phyloP scores from a whole-genome alignment of 495 filamentous ascomycete species.

The Umbilicaria muhlenbergii region DNA sequence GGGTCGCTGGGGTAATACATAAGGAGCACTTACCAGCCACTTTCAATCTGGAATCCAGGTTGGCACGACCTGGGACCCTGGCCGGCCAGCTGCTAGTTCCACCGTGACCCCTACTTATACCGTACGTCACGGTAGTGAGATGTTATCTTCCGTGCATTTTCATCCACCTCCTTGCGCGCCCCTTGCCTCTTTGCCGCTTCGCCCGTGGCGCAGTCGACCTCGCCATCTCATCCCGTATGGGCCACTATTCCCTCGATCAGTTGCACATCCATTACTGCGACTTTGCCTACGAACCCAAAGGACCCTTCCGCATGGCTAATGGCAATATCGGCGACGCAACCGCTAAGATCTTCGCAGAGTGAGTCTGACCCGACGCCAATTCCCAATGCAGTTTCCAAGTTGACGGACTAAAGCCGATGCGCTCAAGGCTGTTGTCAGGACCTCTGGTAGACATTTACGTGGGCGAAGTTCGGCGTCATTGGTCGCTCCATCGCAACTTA shows the following conservation, averaged over 20 bases:
- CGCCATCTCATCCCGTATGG: neutral
- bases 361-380: conserved; percentile 9
- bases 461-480: conserved; percentile 22
- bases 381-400: neutral
- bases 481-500: conserved; percentile 30
- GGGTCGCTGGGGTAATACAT: too few species aligned
- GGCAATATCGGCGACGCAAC: conserved; percentile 21
- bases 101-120: too few species aligned
- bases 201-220: too few species aligned
- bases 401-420: conserved; percentile 4
- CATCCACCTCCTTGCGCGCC: too few species aligned
- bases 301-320: conserved; percentile 22
- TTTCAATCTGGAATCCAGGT: too few species aligned
- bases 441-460: conserved; percentile 30
- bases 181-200: too few species aligned
- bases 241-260: conserved; percentile 8
- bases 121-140: too few species aligned
- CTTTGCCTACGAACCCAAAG: conserved; percentile 24
- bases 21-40: too few species aligned
- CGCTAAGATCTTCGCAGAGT: conserved; percentile 30
- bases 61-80: too few species aligned
- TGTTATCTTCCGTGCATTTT: too few species aligned
- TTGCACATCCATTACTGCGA: conserved; percentile 21
- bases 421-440: conserved; percentile 29
- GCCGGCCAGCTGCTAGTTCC: too few species aligned